These are phyloP conservation scores for Plasmodium falciparum DNA, from an alignment of 169 alveolate species.

Conservation along the genomic window DNA sequence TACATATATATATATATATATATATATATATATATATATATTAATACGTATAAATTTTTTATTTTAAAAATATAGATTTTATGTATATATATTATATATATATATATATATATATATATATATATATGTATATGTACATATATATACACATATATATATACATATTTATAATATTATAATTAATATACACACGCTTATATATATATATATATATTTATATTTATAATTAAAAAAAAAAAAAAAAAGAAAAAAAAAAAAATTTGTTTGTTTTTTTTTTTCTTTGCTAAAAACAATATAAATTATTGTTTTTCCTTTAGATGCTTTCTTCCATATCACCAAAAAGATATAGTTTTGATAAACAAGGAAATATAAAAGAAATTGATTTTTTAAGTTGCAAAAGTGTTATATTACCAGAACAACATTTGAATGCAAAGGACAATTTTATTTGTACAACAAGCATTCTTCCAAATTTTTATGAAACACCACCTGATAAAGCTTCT, in stretches of 20 bases:
- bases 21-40: background rate
- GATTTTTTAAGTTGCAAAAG: slow-evolving; percentile 48
- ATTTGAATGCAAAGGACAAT: slow-evolving; percentile 26
- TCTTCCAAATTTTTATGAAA: slow-evolving; percentile 30
- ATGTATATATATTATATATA: background rate
- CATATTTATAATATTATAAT: too few relatives aligned
- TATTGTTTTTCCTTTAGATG: slow-evolving; percentile 39
- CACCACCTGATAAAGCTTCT: background rate
- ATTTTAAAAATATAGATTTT: too few relatives aligned
- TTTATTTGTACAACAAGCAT: slow-evolving; percentile 42
- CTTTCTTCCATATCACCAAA: slow-evolving; percentile 54
- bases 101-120: background rate
- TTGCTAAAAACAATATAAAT: background rate
- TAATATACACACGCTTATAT: too few relatives aligned
- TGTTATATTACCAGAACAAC: slow-evolving; percentile 20
- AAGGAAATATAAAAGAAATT: slow-evolving; percentile 47
- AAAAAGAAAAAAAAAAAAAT: background rate
- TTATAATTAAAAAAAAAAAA: background rate
- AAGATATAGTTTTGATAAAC: slow-evolving; percentile 48
- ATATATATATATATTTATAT: too few relatives aligned
- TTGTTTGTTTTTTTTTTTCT: slow-evolving; percentile 2
- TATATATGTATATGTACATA: too few relatives aligned
- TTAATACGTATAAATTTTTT: too few relatives aligned
- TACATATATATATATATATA: slow-evolving; percentile 12
- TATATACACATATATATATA: too few relatives aligned